These are phyloP conservation scores for Tagetes erecta DNA, from an alignment of 129 eudicot species.

Conservation along the genomic window DNA sequence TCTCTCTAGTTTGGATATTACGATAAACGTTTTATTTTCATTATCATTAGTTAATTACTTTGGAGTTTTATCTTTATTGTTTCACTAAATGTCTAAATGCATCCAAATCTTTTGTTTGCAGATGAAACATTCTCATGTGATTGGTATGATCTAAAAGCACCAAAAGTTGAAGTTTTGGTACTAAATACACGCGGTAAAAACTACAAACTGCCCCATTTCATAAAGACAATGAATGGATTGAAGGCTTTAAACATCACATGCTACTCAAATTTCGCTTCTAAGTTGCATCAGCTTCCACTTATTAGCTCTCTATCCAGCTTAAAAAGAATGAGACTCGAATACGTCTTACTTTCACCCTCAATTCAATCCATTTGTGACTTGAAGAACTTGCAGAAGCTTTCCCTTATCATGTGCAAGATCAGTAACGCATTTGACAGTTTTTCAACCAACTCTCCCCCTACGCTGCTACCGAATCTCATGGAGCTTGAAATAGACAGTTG, in stretches of 20 bases:
- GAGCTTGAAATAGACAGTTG: conserved; percentile 22
- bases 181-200: conserved; percentile 33
- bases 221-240: conserved; percentile 23
- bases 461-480: conserved; percentile 29
- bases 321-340: conserved; percentile 19
- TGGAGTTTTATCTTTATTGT: background rate
- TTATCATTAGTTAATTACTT: no score
- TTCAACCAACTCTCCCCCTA: background rate
- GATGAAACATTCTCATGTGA: conserved; percentile 35
- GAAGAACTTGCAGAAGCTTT: conserved; percentile 39
- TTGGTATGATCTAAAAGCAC: conserved; percentile 43
- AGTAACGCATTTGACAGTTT: background rate
- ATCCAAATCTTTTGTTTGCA: conserved; percentile 13
- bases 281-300: conserved; percentile 12
- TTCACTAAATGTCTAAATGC: background rate
- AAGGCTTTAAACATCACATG: conserved; percentile 45
- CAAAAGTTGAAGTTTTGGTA: conserved; percentile 40
- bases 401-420: conserved; percentile 34
- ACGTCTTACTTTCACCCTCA: conserved; percentile 24
- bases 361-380: conserved; percentile 15
- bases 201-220: conserved; percentile 40
- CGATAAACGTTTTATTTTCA: no score
- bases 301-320: conserved; percentile 25
- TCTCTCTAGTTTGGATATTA: no score
- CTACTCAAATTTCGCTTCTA: conserved; percentile 27